Conservation (phyloP, 2,329 filamentous ascomycete genomes). For the Fusarium liriodendri region DNA sequence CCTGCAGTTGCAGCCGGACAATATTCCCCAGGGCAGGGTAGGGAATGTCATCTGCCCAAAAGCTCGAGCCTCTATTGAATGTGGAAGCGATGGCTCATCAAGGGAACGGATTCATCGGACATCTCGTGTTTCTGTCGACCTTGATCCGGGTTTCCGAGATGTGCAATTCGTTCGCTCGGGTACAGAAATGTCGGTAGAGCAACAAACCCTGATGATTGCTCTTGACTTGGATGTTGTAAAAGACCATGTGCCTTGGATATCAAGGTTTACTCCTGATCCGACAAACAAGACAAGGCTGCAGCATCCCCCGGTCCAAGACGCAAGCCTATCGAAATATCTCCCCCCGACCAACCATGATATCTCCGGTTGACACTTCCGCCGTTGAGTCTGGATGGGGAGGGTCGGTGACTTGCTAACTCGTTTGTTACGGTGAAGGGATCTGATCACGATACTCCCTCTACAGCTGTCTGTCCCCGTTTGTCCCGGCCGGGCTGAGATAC, state of each 20-base stretch:
- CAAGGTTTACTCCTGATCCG: neutral
- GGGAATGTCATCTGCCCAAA: constrained; percentile 7
- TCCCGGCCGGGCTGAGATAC: neutral
- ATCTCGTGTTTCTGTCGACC: neutral
- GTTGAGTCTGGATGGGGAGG: neutral
- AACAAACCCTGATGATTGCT: neutral
- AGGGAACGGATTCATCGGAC: neutral
- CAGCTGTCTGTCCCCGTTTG: neutral
- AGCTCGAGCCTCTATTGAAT: neutral
- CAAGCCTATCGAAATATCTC: neutral
- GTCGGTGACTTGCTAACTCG: neutral
- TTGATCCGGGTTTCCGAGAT: constrained; percentile 1
- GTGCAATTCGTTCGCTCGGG: constrained; percentile 2
- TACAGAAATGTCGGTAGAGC: neutral
- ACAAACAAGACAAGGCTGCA: neutral
- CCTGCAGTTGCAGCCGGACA: constrained; percentile 11
- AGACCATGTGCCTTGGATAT: neutral
- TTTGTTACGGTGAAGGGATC: neutral
- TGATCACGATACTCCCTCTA: neutral
- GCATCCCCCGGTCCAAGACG: neutral
- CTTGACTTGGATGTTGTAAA: neutral
- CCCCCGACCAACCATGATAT: constrained; percentile 6
- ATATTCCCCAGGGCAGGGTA: constrained; percentile 20
- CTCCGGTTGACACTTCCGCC: constrained; percentile 3
- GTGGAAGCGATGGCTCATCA: neutral